Percentiles rank a stretch among this genome's conserved stretches.
phyloP scores from a whole-genome alignment of 352 stramenopile genomes.

The Thalassiosira livingstoniorum region DNA sequence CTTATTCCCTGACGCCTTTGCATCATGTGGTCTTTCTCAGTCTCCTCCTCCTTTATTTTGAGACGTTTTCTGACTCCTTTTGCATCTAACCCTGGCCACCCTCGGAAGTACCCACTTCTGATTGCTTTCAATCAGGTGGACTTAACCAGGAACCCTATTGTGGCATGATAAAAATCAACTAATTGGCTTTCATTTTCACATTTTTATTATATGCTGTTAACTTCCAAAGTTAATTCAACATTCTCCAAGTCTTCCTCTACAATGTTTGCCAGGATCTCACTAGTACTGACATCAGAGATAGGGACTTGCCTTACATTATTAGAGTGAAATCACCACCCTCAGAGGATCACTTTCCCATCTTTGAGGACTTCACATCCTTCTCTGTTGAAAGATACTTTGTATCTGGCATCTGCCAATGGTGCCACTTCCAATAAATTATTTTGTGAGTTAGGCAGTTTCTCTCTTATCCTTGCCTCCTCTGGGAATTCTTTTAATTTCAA shows the following conservation, averaged over 20 bases:
- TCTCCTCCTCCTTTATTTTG: neutral
- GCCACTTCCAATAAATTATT: conserved; percentile 12
- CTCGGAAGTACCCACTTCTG: neutral
- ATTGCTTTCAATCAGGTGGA: conserved; percentile 1
- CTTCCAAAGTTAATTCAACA: neutral
- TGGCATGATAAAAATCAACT: conserved; percentile 6
- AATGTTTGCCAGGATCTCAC: too few relatives aligned
- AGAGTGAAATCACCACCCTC: neutral
- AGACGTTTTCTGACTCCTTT: neutral
- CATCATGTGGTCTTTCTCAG: neutral
- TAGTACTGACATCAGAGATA: too few relatives aligned
- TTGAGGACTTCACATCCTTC: neutral
- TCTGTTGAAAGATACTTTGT: conserved; percentile 14
- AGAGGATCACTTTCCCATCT: conserved; percentile 3
- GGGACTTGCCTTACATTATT: conserved; percentile 7
- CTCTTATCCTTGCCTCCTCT: neutral
- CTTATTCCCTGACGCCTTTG: neutral
- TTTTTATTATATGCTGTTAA: conserved; percentile 11
- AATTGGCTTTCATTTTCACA: conserved; percentile 8
- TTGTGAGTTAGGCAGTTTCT: neutral
- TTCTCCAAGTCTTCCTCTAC: neutral
- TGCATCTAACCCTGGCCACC: neutral
- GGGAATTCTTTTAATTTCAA: neutral
- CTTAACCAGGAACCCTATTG: neutral
- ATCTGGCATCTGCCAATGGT: conserved; percentile 1